A percentile compares a stretch with the other conserved stretches of the same genome.
Conservation (phyloP, 345 rosid species). For the Garcia nutans region DNA sequence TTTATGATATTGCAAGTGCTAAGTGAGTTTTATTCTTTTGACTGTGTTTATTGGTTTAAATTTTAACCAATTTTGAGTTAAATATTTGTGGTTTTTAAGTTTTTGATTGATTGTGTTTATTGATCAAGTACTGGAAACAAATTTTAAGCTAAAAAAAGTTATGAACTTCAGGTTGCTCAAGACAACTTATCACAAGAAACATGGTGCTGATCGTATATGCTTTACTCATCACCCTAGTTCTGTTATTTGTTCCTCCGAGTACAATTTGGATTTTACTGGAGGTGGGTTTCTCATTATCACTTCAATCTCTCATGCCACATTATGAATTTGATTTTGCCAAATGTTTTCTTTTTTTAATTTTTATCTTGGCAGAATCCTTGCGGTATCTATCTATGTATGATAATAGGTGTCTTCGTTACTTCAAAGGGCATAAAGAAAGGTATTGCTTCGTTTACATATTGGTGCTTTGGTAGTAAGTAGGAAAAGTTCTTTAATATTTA, state of each 20-base stretch:
- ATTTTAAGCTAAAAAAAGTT: not conserved
- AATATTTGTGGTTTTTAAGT: not conserved
- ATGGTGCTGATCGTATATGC: slow-evolving; percentile 88
- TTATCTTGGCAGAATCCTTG: slow-evolving; percentile 62
- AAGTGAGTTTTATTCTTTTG: slow-evolving; percentile 48
- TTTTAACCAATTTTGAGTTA: not conserved
- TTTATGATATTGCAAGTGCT: slow-evolving; percentile 85
- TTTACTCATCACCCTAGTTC: slow-evolving; percentile 97
- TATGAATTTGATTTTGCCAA: not conserved
- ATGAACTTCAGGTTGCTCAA: slow-evolving; percentile 68
- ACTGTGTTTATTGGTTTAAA: not conserved
- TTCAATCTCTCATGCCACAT: not conserved
- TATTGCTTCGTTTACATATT: slow-evolving; percentile 19
- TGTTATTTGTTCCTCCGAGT: slow-evolving; percentile 80
- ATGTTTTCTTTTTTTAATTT: not conserved
- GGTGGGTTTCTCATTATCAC: slow-evolving; percentile 41
- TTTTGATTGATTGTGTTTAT: not conserved
- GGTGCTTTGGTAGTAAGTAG: not conserved
- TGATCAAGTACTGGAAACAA: not conserved
- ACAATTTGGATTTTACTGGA: slow-evolving; percentile 72
- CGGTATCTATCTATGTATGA: slow-evolving; percentile 95
- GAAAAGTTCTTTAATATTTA: not conserved
- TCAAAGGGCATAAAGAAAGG: slow-evolving; percentile 97
- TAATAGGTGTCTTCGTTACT: slow-evolving; percentile 93
- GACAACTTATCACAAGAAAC: slow-evolving; percentile 93